Evolutionary conservation across 345 rosid genomes (phyloP).

Genomic region (Gossypium bickii): DNA sequence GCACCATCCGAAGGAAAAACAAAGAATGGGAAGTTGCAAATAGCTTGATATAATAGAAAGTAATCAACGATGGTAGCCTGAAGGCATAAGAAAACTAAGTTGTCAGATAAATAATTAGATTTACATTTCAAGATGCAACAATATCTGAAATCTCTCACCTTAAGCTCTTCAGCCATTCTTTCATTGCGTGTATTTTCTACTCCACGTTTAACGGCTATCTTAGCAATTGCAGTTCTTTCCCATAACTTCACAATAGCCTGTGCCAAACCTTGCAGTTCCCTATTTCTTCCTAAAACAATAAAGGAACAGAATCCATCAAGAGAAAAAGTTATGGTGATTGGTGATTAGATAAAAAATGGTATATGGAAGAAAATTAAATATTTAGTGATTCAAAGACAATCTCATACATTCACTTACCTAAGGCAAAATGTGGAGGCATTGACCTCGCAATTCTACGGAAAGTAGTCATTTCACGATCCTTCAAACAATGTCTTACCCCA

Average conservation of each 20-base stretch:
- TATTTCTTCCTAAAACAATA: constrained; percentile 60
- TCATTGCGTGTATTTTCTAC: constrained; percentile 78
- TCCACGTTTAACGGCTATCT: constrained; percentile 89
- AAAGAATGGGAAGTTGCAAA: background rate
- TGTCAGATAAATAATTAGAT: background rate
- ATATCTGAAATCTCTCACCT: constrained; percentile 38
- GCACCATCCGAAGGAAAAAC: background rate
- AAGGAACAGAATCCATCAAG: constrained; percentile 16
- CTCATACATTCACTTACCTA: constrained; percentile 38
- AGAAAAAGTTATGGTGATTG: constrained; percentile 1
- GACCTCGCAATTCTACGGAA: constrained; percentile 69
- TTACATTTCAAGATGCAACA: background rate
- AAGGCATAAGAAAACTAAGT: background rate
- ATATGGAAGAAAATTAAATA: background rate
- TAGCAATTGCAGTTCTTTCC: constrained; percentile 76
- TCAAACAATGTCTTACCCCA: constrained; percentile 54
- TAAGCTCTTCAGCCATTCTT: constrained; percentile 92
- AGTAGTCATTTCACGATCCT: constrained; percentile 53
- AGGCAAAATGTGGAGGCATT: constrained; percentile 81
- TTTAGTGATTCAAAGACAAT: background rate
- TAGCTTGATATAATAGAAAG: background rate
- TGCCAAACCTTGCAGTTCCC: constrained; percentile 84
- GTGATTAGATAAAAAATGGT: background rate
- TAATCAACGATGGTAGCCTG: background rate
- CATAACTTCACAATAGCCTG: constrained; percentile 80